A percentile compares a stretch with the other conserved stretches of the same genome.
phyloP scores from a whole-genome alignment of 2,329 filamentous ascomycete species.

The Ophiostoma populinum region DNA sequence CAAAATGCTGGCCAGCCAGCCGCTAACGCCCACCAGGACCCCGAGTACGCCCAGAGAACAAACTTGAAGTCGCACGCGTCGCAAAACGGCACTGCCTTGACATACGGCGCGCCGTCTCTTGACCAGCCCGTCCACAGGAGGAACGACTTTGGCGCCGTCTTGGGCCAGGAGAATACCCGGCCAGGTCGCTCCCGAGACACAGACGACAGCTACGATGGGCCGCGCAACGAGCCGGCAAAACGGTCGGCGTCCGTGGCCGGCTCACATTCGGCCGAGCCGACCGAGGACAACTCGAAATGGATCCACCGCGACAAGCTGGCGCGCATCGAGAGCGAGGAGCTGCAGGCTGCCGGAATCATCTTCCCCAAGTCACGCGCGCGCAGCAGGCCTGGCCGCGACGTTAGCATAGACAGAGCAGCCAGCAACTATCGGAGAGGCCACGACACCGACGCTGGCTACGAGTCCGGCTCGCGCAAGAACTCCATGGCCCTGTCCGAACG shows the following conservation, averaged over 20 bases:
- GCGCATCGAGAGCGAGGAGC: slow-evolving; percentile 62
- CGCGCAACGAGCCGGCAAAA: not conserved
- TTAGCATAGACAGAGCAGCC: slow-evolving; percentile 16
- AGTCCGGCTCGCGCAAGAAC: slow-evolving; percentile 27
- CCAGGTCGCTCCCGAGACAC: slow-evolving; percentile 22
- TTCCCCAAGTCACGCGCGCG: slow-evolving; percentile 36
- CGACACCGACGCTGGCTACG: slow-evolving; percentile 16
- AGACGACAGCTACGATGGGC: not conserved
- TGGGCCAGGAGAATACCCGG: slow-evolving; percentile 16
- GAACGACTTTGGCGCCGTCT: slow-evolving; percentile 9
- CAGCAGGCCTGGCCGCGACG: slow-evolving; percentile 16
- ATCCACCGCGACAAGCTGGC: slow-evolving; percentile 75
- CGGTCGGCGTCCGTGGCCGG: slow-evolving; percentile 13
- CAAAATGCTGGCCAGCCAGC: no score
- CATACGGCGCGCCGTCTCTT: not conserved
- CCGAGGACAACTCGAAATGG: slow-evolving; percentile 54
- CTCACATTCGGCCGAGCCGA: slow-evolving; percentile 16
- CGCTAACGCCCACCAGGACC: slow-evolving; percentile 5
- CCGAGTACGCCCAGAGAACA: slow-evolving; percentile 7
- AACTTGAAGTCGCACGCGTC: not conserved
- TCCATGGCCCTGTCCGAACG: slow-evolving; percentile 22
- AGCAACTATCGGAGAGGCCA: slow-evolving; percentile 18
- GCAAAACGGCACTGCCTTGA: not conserved
- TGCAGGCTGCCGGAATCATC: slow-evolving; percentile 60
- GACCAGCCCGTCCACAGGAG: slow-evolving; percentile 4